These are phyloP conservation scores for Colletotrichum acutatum DNA, from an alignment of 2,329 filamentous ascomycete genomes.

Conservation along the genomic window DNA sequence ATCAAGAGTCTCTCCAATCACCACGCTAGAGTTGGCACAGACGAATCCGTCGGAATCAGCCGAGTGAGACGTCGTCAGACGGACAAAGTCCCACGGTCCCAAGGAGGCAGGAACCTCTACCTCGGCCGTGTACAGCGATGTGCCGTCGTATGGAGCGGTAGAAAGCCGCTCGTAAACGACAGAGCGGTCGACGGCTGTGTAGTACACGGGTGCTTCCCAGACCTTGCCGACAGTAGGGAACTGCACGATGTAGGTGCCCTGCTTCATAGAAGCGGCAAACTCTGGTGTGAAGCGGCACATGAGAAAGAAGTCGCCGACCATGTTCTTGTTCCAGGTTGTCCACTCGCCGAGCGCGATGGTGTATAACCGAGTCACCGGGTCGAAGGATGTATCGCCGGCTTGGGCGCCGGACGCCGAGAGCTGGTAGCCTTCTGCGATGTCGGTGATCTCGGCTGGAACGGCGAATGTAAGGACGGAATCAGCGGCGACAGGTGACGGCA, in stretches of 20 bases:
- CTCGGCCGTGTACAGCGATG: slow-evolving; percentile 9
- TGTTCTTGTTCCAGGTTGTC: slow-evolving; percentile 34
- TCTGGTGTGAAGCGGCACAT: slow-evolving; percentile 31
- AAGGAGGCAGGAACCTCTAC: slow-evolving; percentile 16
- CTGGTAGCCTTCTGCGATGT: slow-evolving; percentile 10
- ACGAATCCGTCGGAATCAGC: slow-evolving; percentile 24
- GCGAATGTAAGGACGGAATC: slow-evolving; percentile 23
- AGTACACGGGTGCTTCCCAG: background rate
- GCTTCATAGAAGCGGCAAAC: slow-evolving; percentile 16
- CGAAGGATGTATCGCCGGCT: slow-evolving; percentile 11
- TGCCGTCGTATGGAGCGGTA: slow-evolving; percentile 14
- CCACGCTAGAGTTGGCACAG: slow-evolving; percentile 29
- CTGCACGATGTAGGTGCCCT: slow-evolving; percentile 28
- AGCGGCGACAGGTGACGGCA: slow-evolving; percentile 9
- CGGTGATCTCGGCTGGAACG: slow-evolving; percentile 22
- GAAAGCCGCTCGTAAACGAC: slow-evolving; percentile 15
- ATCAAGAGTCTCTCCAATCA: slow-evolving; percentile 14
- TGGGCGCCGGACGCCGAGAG: background rate
- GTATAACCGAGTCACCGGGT: slow-evolving; percentile 10
- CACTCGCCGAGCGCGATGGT: slow-evolving; percentile 13
- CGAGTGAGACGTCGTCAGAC: slow-evolving; percentile 3
- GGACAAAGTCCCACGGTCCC: slow-evolving; percentile 31
- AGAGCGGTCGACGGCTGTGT: slow-evolving; percentile 22
- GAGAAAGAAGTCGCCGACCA: slow-evolving; percentile 32
- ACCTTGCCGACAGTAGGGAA: slow-evolving; percentile 24